These are phyloP conservation scores for Ramularia endophylla DNA, from an alignment of 2,329 filamentous ascomycete species.

Conservation along the genomic window DNA sequence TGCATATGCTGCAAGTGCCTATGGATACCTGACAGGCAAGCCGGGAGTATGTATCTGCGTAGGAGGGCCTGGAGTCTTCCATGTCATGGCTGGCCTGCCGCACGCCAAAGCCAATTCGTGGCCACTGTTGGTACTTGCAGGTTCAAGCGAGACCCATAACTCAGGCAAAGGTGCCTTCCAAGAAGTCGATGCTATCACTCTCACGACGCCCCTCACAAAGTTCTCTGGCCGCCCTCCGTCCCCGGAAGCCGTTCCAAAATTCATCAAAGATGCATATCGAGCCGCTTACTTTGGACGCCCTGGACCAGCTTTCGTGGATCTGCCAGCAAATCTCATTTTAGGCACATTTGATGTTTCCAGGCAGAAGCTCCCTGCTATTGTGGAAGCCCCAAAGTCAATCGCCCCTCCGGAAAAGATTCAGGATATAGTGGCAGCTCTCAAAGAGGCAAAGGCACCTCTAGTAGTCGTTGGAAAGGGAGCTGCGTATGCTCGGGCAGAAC, in stretches of 20 bases:
- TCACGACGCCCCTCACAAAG: slow-evolving; percentile 51
- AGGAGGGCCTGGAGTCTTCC: slow-evolving; percentile 53
- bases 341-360: slow-evolving; percentile 23
- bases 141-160: slow-evolving; percentile 48
- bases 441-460: slow-evolving; percentile 45
- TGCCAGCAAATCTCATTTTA: slow-evolving; percentile 53
- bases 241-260: slow-evolving; percentile 42
- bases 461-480: slow-evolving; percentile 53
- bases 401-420: slow-evolving; percentile 40
- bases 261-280: slow-evolving; percentile 48
- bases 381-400: slow-evolving; percentile 37
- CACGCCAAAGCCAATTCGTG: slow-evolving; percentile 48
- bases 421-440: slow-evolving; percentile 41
- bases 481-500: slow-evolving; percentile 48
- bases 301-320: slow-evolving; percentile 49
- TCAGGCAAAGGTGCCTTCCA: slow-evolving; percentile 52
- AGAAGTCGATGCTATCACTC: slow-evolving; percentile 50
- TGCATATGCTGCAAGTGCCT: slow-evolving; percentile 52
- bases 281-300: slow-evolving; percentile 50
- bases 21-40: slow-evolving; percentile 52
- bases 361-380: slow-evolving; percentile 15
- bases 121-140: slow-evolving; percentile 50
- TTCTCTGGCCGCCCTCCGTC: slow-evolving; percentile 43
- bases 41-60: slow-evolving; percentile 55
- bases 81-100: slow-evolving; percentile 52